Percentiles rank a stretch among this genome's conserved stretches.
Evolutionary conservation across 2,329 filamentous ascomycete genomes (phyloP).

Genomic region (Sphaerulina vaccinii): DNA sequence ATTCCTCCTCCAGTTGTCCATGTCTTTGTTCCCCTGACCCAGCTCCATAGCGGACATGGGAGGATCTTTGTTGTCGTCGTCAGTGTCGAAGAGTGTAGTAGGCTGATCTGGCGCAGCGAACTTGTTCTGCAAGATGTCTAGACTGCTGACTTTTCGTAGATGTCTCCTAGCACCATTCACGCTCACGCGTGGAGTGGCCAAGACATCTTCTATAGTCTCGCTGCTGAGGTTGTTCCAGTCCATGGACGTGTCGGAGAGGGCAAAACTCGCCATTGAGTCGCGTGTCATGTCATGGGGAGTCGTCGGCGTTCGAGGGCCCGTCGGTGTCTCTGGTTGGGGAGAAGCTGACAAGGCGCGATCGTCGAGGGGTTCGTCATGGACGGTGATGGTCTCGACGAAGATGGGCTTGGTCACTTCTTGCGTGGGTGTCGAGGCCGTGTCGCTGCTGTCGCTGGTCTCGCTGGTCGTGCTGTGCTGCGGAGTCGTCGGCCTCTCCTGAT

Average conservation of each 20-base stretch:
- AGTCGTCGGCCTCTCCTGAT: background rate
- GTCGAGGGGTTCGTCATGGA: constrained; percentile 25
- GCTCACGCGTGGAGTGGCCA: constrained; percentile 34
- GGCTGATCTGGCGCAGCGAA: constrained; percentile 29
- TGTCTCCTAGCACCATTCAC: constrained; percentile 29
- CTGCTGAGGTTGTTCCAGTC: constrained; percentile 36
- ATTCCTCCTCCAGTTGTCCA: constrained; percentile 19
- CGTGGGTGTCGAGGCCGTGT: constrained; percentile 17
- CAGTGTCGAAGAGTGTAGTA: constrained; percentile 35
- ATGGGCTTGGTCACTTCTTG: constrained; percentile 19
- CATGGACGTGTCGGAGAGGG: constrained; percentile 33
- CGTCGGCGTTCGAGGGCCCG: constrained; percentile 17
- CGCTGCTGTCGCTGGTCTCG: constrained; percentile 12
- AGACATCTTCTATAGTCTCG: constrained; percentile 33
- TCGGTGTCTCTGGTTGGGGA: constrained; percentile 23
- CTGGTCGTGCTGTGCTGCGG: constrained; percentile 3
- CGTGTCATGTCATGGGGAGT: constrained; percentile 26
- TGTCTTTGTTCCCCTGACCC: constrained; percentile 9
- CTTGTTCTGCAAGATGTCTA: constrained; percentile 36
- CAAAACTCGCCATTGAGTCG: constrained; percentile 35
- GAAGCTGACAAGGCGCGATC: constrained; percentile 14
- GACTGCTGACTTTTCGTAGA: constrained; percentile 33
- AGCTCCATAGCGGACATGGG: constrained; percentile 27
- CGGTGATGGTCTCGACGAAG: constrained; percentile 24
- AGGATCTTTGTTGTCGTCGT: constrained; percentile 21